Conservation (phyloP, 2,329 filamentous ascomycete genomes). For the Pseudohalonectria lignicola region DNA sequence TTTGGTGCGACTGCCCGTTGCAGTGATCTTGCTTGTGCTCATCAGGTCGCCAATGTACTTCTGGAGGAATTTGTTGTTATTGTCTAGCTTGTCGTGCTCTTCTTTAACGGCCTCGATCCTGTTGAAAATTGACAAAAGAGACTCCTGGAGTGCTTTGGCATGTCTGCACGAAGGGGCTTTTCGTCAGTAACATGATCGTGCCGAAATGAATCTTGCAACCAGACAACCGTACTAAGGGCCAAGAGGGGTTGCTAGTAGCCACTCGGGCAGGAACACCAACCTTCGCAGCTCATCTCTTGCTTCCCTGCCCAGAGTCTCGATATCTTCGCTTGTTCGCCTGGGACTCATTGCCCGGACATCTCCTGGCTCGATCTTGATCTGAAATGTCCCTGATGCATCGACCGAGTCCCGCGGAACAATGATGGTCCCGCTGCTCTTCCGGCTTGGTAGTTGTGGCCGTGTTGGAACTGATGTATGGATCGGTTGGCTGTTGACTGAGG, state of each 20-base stretch:
- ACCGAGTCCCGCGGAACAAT: conserved; percentile 66
- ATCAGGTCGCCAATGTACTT: conserved; percentile 97
- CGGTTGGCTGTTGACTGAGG: conserved; percentile 14
- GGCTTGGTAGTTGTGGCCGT: conserved; percentile 58
- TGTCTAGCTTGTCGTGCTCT: conserved; percentile 94
- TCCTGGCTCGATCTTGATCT: conserved; percentile 70
- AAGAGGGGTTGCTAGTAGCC: too few relatives aligned
- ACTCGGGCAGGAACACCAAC: too few relatives aligned
- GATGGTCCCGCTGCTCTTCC: conserved; percentile 73
- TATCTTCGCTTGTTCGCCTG: conserved; percentile 77
- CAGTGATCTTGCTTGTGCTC: conserved; percentile 67
- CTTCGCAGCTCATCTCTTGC: conserved; percentile 56
- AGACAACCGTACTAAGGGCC: too few relatives aligned
- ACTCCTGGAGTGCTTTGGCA: conserved; percentile 79
- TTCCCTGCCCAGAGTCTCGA: conserved; percentile 77
- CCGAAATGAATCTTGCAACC: too few relatives aligned
- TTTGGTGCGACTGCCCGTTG: conserved; percentile 36
- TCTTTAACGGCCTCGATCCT: conserved; percentile 89
- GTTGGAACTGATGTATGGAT: conserved; percentile 40
- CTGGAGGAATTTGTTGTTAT: conserved; percentile 92
- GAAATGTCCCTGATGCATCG: conserved; percentile 59
- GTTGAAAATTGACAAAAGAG: conserved; percentile 79
- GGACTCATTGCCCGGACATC: conserved; percentile 95
- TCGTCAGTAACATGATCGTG: too few relatives aligned
- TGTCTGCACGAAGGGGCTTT: conserved; percentile 61